phyloP scores from a whole-genome alignment of 441 rosid species.

The Bruguiera hainesii region DNA sequence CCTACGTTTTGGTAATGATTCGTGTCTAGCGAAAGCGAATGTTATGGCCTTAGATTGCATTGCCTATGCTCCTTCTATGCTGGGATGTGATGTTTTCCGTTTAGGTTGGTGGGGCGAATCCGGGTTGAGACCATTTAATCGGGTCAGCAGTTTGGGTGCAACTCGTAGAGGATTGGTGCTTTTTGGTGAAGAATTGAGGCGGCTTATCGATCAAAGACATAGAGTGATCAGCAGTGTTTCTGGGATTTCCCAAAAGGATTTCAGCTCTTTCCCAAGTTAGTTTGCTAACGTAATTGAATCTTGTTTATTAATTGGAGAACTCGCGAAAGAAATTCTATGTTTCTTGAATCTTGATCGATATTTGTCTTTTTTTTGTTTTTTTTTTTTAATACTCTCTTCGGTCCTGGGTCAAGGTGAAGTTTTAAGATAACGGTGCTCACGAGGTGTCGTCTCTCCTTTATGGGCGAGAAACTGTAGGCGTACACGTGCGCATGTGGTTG shows the following conservation, averaged over 20 bases:
- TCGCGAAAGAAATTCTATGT: too few species aligned
- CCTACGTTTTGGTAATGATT: background rate
- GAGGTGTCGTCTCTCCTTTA: too few species aligned
- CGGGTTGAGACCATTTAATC: slow-evolving; percentile 12
- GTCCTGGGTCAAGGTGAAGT: too few species aligned
- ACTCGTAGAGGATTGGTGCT: slow-evolving; percentile 7
- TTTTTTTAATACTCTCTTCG: too few species aligned
- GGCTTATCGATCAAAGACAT: slow-evolving; percentile 13
- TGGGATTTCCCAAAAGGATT: slow-evolving; percentile 34
- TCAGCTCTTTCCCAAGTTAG: slow-evolving; percentile 46
- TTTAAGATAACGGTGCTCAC: too few species aligned
- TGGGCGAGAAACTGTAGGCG: too few species aligned
- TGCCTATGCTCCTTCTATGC: background rate
- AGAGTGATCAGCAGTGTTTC: slow-evolving; percentile 20
- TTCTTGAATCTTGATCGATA: too few species aligned
- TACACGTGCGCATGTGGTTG: too few species aligned
- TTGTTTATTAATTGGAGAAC: background rate
- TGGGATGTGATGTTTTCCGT: slow-evolving; percentile 15
- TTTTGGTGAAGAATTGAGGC: slow-evolving; percentile 18
- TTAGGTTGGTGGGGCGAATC: slow-evolving; percentile 17
- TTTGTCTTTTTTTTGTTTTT: too few species aligned
- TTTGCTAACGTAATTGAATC: background rate
- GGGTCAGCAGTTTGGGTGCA: slow-evolving; percentile 1
- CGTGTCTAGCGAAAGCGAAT: background rate
- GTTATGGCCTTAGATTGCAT: slow-evolving; percentile 32